Evolutionary conservation across 1,284 basidiomycete species (phyloP).

Genomic region (Moesziomyces antarcticus): DNA sequence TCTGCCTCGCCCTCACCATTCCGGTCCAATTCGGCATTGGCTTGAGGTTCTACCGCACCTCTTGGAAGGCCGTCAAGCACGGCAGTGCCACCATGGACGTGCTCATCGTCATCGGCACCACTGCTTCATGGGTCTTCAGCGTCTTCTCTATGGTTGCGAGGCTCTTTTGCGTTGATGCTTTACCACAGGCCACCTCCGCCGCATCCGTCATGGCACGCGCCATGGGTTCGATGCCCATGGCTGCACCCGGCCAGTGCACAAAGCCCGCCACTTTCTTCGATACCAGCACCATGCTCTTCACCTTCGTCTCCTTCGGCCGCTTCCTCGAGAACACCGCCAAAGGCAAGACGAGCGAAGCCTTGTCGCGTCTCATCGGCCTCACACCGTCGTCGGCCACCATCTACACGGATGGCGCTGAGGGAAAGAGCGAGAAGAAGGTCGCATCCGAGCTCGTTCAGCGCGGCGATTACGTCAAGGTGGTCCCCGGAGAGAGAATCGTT

Average conservation of each 20-base stretch:
- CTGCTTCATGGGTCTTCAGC: constrained; percentile 92
- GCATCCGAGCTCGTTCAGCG: constrained; percentile 94
- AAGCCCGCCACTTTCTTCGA: constrained; percentile 95
- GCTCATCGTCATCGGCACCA: constrained; percentile 92
- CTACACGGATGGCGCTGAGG: constrained; percentile 75
- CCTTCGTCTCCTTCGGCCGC: constrained; percentile 93
- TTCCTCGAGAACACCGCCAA: constrained; percentile 97
- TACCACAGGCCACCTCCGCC: not conserved
- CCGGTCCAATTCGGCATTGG: constrained; percentile 95
- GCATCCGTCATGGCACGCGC: constrained; percentile 11
- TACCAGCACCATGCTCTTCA: constrained; percentile 98
- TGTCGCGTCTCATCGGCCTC: constrained; percentile 94
- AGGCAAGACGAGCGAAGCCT: constrained; percentile 93
- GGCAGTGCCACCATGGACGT: constrained; percentile 89
- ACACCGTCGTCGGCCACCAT: constrained; percentile 95
- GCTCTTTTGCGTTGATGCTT: constrained; percentile 46
- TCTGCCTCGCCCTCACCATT: constrained; percentile 85
- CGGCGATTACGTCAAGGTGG: constrained; percentile 90
- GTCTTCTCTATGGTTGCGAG: constrained; percentile 73
- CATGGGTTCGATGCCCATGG: constrained; percentile 23
- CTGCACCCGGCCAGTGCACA: constrained; percentile 71
- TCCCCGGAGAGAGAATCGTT: constrained; percentile 95
- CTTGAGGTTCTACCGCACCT: constrained; percentile 84
- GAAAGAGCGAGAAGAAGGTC: constrained; percentile 84
- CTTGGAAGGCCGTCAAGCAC: constrained; percentile 91